These are phyloP conservation scores for Diaporthe velutina DNA, from an alignment of 2,329 filamentous ascomycete species.

Conservation along the genomic window DNA sequence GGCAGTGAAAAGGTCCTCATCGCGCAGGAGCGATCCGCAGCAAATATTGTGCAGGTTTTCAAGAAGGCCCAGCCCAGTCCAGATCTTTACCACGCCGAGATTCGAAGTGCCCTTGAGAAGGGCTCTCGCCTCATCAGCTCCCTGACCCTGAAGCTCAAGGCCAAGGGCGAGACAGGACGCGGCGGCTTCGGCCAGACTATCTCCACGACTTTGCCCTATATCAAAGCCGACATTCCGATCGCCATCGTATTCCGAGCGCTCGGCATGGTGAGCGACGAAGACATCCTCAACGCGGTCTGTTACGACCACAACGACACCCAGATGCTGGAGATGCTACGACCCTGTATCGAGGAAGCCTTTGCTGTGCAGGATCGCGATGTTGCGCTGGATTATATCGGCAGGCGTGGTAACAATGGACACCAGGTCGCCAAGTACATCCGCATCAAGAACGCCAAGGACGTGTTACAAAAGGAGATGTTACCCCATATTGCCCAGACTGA, in stretches of 20 bases:
- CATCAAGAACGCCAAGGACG: conserved; percentile 91
- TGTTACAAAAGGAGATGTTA: conserved; percentile 95
- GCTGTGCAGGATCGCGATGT: conserved; percentile 96
- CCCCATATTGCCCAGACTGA: conserved; percentile 97
- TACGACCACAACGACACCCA: conserved; percentile 95
- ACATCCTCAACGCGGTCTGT: conserved; percentile 97
- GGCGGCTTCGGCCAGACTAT: conserved; percentile 89
- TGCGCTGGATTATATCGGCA: conserved; percentile 94
- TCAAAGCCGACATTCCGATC: conserved; percentile 93
- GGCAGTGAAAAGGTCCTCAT: conserved; percentile 98
- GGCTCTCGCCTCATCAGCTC: conserved; percentile 95
- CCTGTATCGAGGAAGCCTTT: conserved; percentile 96
- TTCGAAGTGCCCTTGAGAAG: conserved; percentile 95
- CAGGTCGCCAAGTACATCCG: conserved; percentile 87
- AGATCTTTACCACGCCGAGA: conserved; percentile 94
- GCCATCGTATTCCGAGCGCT: conserved; percentile 96
- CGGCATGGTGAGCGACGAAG: conserved; percentile 96
- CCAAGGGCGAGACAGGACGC: conserved; percentile 84
- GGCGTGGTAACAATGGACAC: conserved; percentile 80
- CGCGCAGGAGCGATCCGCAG: conserved; percentile 95
- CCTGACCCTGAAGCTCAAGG: conserved; percentile 89
- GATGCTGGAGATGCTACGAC: conserved; percentile 97
- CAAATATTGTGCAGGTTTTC: conserved; percentile 99
- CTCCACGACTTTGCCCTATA: conserved; percentile 90
- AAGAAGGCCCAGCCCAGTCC: conserved; percentile 95